phyloP scores from a whole-genome alignment of 176 grass and related monocot genomes.

The Poa pratensis region DNA sequence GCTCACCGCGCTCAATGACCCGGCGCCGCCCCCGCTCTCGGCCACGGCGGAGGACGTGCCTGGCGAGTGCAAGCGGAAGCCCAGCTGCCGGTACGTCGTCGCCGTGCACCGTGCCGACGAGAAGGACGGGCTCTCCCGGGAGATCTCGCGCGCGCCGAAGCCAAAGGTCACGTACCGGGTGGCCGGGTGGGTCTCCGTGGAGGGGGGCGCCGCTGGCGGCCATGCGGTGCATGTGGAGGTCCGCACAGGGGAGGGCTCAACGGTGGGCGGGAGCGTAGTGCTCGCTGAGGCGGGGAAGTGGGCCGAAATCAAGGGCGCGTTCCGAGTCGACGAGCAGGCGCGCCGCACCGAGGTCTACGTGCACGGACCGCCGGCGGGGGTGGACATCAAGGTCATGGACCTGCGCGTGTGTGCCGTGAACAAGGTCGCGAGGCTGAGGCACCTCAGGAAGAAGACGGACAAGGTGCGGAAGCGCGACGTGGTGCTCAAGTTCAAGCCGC shows the following conservation, averaged over 20 bases:
- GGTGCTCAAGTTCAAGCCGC: constrained; percentile 45
- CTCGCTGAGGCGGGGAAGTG: constrained; percentile 42
- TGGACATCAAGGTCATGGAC: constrained; percentile 71
- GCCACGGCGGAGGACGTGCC: constrained; percentile 9
- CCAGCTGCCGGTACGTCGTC: constrained; percentile 54
- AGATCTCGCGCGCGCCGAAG: constrained; percentile 25
- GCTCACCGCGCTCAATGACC: constrained; percentile 39
- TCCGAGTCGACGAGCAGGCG: constrained; percentile 50
- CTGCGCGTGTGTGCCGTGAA: constrained; percentile 56
- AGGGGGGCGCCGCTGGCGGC: not conserved
- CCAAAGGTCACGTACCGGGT: constrained; percentile 64
- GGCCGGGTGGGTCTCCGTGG: constrained; percentile 52
- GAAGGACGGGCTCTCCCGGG: constrained; percentile 54
- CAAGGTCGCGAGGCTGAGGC: constrained; percentile 53
- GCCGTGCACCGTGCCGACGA: constrained; percentile 42
- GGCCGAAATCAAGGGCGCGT: constrained; percentile 62
- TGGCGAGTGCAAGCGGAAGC: not conserved
- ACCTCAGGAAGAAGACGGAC: constrained; percentile 70
- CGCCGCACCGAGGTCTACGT: constrained; percentile 45
- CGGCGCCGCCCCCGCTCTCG: not conserved
- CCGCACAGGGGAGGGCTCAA: constrained; percentile 6
- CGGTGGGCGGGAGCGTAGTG: constrained; percentile 49
- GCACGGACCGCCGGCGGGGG: constrained; percentile 50
- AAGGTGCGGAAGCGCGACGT: constrained; percentile 80
- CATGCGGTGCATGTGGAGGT: constrained; percentile 49